Base-by-base conservation (phyloP, 2,329 filamentous ascomycete genomes). In the Orbilia blumenaviensis region DNA sequence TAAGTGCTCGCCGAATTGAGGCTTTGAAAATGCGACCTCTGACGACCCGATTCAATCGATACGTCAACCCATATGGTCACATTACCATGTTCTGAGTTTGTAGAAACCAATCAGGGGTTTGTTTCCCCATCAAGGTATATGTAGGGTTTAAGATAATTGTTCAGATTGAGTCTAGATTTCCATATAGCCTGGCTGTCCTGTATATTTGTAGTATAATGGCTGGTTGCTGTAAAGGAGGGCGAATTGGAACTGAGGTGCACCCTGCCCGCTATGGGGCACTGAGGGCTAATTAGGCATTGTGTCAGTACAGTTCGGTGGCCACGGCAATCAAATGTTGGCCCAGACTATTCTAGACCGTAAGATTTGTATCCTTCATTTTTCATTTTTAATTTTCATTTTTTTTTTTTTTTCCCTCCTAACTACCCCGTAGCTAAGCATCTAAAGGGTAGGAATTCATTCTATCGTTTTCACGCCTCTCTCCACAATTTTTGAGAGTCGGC, bases 221-320 rank as follows among this genome's bases (percentile, higher is more conserved):
- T n/a, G n/a, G n/a, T n/a, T n/a, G n/a, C n/a, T n/a, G n/a, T n/a
- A n/a, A n/a, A n/a, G n/a, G n/a, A n/a, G n/a, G n/a, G n/a, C n/a
- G n/a, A n/a, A n/a, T n/a, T n/a, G n/a, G n/a, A n/a, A n/a, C n/a
- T n/a, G n/a, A n/a, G n/a, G n/a, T n/a, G n/a, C n/a, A n/a, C n/a
- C n/a, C n/a, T n/a, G n/a, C n/a, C n/a, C n/a, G n/a, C n/a, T n/a
- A n/a, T n/a, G 54, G 14, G 25, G 25, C 9, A 16, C 27, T 48
- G 27, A n/a, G 54, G 4, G 71, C 71, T 41, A 14, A 21, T 8
- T 25, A 29, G 10, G 27, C 9, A 12, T 16, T 14, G 41, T 73
- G 32, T 41, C 44, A 56, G 38, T 27, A n/a, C n/a, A 41, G 14
- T 41, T 54, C 25, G 46, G 71, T 75, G 71, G 71, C 63, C 63